Evolutionary conservation across 495 filamentous ascomycete species (phyloP), one percentile per base, ranked within the genome.

Genomic region (Aspergillus bridgeri): DNA sequence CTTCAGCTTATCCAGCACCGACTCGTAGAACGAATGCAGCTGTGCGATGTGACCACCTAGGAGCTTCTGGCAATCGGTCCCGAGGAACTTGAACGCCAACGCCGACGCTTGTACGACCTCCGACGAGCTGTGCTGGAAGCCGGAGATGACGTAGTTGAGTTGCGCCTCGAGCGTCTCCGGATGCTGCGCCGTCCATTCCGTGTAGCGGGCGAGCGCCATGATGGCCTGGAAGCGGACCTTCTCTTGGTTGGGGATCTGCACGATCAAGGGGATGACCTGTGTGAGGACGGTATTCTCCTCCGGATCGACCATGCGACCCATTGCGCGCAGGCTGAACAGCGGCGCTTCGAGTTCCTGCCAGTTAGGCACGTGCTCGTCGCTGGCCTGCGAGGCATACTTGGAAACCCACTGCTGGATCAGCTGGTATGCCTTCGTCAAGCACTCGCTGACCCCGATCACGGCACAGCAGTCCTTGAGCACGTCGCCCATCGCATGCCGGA

Each of bases 321-420:
- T 96, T 0, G 94, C 94, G 52, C 94, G 84, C 79, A 99, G 85
- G 58, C 89, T 90, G 69, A 99, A 99, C 13, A 99, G 80, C 3
- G 94, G 92, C 5, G 95, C 92, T 71, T 99, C 94, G 9, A 99
- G 80, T 64, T 92, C 85, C 72, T 98, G 94, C 94, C 94, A 99
- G 57, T 96, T 86, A 5, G 91, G 90, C n/a, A 98, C 92, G 56
- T 83, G 78, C n/a, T 82, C 78, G 44, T 80, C 75, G 19, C 77
- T 87, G 18, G 90, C 86, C 68, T 90, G 86, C 29, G 86, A 77
- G 15, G 86, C 92, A 64, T 95, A 93, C 33, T 83, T 86, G 42
- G 83, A 81, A 63, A 94, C 89, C 94, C 94, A 99, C 9, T 83
- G 66, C 72, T 96, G 87, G 59, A 99, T 92, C 46, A 87, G 75